Evolutionary conservation across 345 rosid genomes (phyloP).

Genomic region (Linum usitatissimum): DNA sequence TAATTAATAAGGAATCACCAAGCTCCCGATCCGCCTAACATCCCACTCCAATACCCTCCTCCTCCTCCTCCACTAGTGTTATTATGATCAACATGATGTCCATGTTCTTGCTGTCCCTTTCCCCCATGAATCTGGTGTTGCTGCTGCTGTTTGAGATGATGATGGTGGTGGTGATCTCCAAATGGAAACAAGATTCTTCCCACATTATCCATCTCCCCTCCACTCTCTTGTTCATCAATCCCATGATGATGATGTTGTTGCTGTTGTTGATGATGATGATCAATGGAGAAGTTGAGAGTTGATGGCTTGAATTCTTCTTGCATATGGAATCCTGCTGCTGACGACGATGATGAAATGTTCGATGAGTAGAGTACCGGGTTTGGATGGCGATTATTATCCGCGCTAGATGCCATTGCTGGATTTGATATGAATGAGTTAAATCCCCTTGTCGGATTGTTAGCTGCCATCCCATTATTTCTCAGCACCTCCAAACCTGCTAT

Average conservation of each 20-base stretch:
- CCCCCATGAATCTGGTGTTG: conserved; percentile 13
- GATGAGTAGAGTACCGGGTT: too few species aligned
- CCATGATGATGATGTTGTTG: conserved; percentile 31
- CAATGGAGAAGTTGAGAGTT: conserved; percentile 56
- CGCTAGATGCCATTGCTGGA: conserved; percentile 15
- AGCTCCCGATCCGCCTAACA: conserved; percentile 32
- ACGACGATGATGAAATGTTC: too few species aligned
- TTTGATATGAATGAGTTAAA: conserved; percentile 42
- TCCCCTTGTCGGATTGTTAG: conserved; percentile 25
- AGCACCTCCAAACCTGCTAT: conserved; percentile 63
- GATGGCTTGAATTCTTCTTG: too few species aligned
- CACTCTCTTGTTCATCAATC: conserved; percentile 25
- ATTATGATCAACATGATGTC: neutral
- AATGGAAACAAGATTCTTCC: conserved; percentile 73
- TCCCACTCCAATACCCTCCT: conserved; percentile 83
- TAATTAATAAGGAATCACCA: too few species aligned
- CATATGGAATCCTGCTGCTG: neutral
- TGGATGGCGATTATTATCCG: too few species aligned
- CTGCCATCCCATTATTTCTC: conserved; percentile 42
- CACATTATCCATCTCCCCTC: conserved; percentile 23
- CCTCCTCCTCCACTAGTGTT: conserved; percentile 22
- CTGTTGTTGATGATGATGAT: conserved; percentile 13
- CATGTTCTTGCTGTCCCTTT: conserved; percentile 14
- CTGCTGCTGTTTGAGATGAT: too few species aligned
- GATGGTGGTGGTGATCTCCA: conserved; percentile 40